Evolutionary conservation across 164 flowering plant genomes (phyloP).

Genomic region (Stephania japonica): DNA sequence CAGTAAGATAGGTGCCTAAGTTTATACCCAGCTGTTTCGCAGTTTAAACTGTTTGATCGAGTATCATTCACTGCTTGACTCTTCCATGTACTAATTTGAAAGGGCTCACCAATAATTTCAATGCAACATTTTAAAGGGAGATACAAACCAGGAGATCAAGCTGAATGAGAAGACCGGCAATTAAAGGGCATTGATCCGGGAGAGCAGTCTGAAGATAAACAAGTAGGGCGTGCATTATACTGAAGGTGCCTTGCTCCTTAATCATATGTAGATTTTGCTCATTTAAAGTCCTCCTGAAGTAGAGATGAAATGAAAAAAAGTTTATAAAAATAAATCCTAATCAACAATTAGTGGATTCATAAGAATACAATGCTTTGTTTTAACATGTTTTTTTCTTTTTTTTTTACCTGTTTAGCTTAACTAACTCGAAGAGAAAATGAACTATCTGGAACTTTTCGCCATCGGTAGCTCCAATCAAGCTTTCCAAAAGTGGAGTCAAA

Average conservation of each 20-base stretch:
- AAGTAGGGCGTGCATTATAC: slow-evolving; percentile 69
- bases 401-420: slow-evolving; percentile 53
- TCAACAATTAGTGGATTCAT: too few relatives aligned
- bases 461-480: slow-evolving; percentile 45
- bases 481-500: slow-evolving; percentile 50
- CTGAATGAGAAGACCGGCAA: slow-evolving; percentile 76
- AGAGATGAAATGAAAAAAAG: slow-evolving; percentile 2
- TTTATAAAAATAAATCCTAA: too few relatives aligned
- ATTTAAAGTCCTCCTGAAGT: slow-evolving; percentile 58
- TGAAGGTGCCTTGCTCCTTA: slow-evolving; percentile 63
- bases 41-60: neutral
- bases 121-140: neutral
- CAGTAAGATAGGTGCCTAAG: too few relatives aligned
- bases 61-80: neutral
- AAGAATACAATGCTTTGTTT: too few relatives aligned
- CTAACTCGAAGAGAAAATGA: slow-evolving; percentile 51
- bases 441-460: slow-evolving; percentile 53
- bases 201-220: slow-evolving; percentile 53
- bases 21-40: too few relatives aligned
- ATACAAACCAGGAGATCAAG: slow-evolving; percentile 70
- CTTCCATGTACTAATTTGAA: neutral
- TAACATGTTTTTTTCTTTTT: neutral
- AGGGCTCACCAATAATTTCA: neutral
- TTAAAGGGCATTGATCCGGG: slow-evolving; percentile 48
- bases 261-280: slow-evolving; percentile 59